These are phyloP conservation scores for Epichloe sylvatica DNA, from an alignment of 2,329 filamentous ascomycete genomes.

Conservation along the genomic window DNA sequence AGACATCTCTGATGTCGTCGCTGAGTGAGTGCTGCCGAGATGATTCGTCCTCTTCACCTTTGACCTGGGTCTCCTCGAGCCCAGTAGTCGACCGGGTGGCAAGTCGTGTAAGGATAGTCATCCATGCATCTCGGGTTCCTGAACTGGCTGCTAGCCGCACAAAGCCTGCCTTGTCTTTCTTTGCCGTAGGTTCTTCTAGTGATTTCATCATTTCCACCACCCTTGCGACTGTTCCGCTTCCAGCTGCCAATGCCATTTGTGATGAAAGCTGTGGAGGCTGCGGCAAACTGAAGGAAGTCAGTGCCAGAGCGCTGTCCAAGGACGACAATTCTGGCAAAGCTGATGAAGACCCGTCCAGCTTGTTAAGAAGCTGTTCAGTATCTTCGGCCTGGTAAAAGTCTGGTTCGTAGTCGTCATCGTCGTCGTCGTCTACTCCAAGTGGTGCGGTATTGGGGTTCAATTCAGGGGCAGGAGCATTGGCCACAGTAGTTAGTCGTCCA, in stretches of 20 bases:
- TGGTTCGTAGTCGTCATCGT: constrained; percentile 73
- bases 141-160: constrained; percentile 71
- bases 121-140: constrained; percentile 79
- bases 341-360: constrained; percentile 55
- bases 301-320: constrained; percentile 35
- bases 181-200: constrained; percentile 50
- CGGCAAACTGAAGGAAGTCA: constrained; percentile 68
- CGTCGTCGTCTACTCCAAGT: constrained; percentile 58
- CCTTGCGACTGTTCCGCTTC: constrained; percentile 58
- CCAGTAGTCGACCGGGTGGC: constrained; percentile 66
- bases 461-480: constrained; percentile 29
- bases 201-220: constrained; percentile 67
- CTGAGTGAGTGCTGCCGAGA: constrained; percentile 34
- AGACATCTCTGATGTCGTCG: constrained; percentile 60
- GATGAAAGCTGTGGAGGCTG: constrained; percentile 59
- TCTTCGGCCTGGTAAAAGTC: constrained; percentile 68
- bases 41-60: constrained; percentile 44
- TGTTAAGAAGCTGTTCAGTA: constrained; percentile 63
- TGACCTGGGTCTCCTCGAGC: constrained; percentile 46
- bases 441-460: constrained; percentile 46
- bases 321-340: constrained; percentile 20
- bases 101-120: constrained; percentile 72
- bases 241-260: constrained; percentile 58
- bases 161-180: constrained; percentile 58
- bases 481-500: constrained; percentile 32